Percentiles rank a stretch among this genome's conserved stretches.
These are phyloP conservation scores for Rusavskia elegans DNA, from an alignment of 495 filamentous ascomycete species.

Conservation along the genomic window DNA sequence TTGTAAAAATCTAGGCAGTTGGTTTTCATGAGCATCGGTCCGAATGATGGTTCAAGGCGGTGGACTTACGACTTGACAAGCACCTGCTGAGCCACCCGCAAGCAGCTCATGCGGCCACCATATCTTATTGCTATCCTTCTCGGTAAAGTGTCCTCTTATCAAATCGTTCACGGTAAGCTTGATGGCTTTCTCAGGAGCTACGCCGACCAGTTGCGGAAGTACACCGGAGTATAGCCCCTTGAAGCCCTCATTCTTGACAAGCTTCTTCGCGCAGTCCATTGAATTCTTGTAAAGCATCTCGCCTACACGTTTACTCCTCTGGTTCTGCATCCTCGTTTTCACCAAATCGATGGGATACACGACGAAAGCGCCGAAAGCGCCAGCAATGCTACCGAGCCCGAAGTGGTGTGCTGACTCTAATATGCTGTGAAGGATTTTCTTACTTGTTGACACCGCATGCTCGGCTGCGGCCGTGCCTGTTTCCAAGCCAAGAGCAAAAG, in stretches of 20 bases:
- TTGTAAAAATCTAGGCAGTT: conserved; percentile 65
- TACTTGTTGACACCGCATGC: conserved; percentile 29
- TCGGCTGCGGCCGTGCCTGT: conserved; percentile 27
- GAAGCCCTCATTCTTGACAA: conserved; percentile 83
- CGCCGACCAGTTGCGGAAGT: conserved; percentile 85
- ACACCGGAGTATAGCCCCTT: conserved; percentile 85
- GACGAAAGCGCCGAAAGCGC: conserved; percentile 96
- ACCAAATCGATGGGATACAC: conserved; percentile 98
- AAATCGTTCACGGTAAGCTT: conserved; percentile 97
- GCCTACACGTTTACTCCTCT: conserved; percentile 64
- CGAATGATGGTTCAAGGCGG: not conserved
- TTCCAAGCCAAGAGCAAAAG: conserved; percentile 26
- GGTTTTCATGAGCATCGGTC: no score
- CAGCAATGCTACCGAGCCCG: conserved; percentile 70
- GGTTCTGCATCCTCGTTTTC: conserved; percentile 98
- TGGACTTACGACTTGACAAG: conserved; percentile 80
- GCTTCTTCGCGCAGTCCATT: conserved; percentile 80
- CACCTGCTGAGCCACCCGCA: conserved; percentile 82
- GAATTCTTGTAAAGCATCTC: conserved; percentile 92
- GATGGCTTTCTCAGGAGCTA: conserved; percentile 97
- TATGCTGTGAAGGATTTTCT: conserved; percentile 40
- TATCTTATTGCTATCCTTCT: conserved; percentile 61
- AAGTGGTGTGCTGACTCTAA: conserved; percentile 83
- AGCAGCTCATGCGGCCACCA: conserved; percentile 56
- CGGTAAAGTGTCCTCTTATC: conserved; percentile 61